Percentiles rank a stretch among this genome's conserved stretches.
Conservation (phyloP, 441 rosid genomes). For the Populus hybrid region DNA sequence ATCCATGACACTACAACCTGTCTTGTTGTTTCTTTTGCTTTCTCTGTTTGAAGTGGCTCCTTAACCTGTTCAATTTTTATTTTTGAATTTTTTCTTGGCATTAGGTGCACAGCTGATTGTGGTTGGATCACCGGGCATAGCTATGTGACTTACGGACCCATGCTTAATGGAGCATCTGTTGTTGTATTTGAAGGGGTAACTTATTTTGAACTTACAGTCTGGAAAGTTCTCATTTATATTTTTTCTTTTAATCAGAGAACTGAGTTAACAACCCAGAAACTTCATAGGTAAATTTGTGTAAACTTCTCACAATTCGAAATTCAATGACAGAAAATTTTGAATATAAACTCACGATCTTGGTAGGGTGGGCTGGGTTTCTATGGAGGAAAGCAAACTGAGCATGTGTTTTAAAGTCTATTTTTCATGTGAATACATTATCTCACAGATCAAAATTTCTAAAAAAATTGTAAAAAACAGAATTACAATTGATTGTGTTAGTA, state of each 20-base stretch:
- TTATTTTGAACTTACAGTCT: background rate
- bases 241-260: conserved; percentile 1
- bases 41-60: conserved; percentile 7
- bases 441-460: background rate
- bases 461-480: background rate
- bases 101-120: conserved; percentile 99
- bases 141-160: conserved; percentile 94
- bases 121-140: conserved; percentile 99
- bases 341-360: background rate
- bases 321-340: background rate
- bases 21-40: conserved; percentile 14
- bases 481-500: background rate
- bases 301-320: conserved; percentile 4
- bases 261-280: conserved; percentile 1
- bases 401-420: background rate
- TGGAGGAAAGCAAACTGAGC: background rate
- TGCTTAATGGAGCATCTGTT: conserved; percentile 90
- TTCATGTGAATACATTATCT: background rate
- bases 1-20: conserved; percentile 22
- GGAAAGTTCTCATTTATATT: background rate
- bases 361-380: background rate
- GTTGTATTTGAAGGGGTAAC: conserved; percentile 95
- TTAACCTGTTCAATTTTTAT: background rate
- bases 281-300: background rate
- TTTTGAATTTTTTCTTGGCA: conserved; percentile 19